Evolutionary conservation across 2,329 filamentous ascomycete genomes (phyloP), one percentile per base, ranked within the genome.

Genomic region (Penicillium verrucosum): DNA sequence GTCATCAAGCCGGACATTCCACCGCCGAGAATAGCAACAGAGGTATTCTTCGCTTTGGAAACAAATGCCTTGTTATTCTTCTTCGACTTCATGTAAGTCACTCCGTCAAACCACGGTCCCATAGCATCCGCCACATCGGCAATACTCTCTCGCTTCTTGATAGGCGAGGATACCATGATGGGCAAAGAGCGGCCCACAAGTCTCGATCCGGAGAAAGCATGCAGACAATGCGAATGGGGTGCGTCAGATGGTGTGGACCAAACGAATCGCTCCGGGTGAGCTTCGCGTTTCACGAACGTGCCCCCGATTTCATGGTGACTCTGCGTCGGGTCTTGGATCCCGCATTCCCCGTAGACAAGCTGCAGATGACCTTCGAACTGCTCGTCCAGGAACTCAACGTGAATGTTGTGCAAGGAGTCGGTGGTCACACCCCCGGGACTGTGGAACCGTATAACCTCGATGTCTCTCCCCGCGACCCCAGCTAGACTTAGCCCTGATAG

Each of bases 391-490:
- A 77, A 81, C 5, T 68, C 71, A 21, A 82, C 67, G 42, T 81
- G 75, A 30, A 82, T 70, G 61, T 82, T 82, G 62, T 82, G 78
- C 57, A 82, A 62, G 0, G 75, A 77, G 56, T 75, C 73, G 0
- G 71, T 59, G 1, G 69, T 74, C 29, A 78, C 69, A 8, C 42
- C 56, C 8, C 71, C 59, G 7, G 71, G 72, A 16, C 69, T 70
- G 52, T 70, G 70, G 42, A 75, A 69, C n/a, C 54, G 57, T 36
- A 61, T 41, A 7, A 50, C 40, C 18, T 60, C 57, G 7, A 50
- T 16, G 43, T 52, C 42, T 45, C 57, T 44, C 37, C 43, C 55
- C 3, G 37, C 56, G 4, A 51, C 36, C 46, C 47, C 44, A 2
- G 51, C 51, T n/a, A 50, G 16, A 25, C 56, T 40, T 16, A 59